phyloP scores from a whole-genome alignment of 2,329 filamentous ascomycete genomes.

The Beauveria brongniartii region DNA sequence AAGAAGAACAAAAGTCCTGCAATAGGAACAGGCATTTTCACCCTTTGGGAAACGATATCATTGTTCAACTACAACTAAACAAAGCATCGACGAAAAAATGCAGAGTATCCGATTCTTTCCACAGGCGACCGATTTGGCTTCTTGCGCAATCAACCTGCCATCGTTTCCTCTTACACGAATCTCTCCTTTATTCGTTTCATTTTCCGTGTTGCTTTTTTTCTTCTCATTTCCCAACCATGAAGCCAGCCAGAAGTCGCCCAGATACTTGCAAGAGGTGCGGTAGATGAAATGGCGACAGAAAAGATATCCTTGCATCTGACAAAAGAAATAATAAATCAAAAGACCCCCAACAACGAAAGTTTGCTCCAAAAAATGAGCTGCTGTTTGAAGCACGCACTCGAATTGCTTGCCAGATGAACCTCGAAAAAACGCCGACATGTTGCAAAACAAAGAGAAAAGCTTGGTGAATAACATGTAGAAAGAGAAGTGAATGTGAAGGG shows the following conservation, averaged over 20 bases:
- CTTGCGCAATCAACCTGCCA: background rate
- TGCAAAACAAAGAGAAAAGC: background rate
- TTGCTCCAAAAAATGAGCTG: background rate
- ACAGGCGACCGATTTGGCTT: background rate
- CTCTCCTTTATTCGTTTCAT: background rate
- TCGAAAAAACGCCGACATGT: slow-evolving; percentile 2
- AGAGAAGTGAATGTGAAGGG: background rate
- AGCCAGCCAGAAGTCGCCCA: background rate
- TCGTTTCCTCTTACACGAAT: background rate
- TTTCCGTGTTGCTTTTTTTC: too few relatives aligned
- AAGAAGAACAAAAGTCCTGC: background rate
- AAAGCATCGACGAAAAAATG: background rate
- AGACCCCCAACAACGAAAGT: background rate
- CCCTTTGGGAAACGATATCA: background rate
- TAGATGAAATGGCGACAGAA: background rate
- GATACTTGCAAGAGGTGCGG: background rate
- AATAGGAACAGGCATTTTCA: background rate
- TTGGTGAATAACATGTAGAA: slow-evolving; percentile 3
- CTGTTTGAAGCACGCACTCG: background rate
- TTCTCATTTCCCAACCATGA: background rate
- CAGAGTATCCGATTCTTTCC: background rate
- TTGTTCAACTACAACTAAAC: background rate
- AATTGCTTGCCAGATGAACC: background rate
- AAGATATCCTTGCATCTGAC: background rate
- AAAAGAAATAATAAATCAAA: background rate